These are phyloP conservation scores for Talaromyces verruculosus DNA, from an alignment of 2,329 filamentous ascomycete species.

Conservation along the genomic window DNA sequence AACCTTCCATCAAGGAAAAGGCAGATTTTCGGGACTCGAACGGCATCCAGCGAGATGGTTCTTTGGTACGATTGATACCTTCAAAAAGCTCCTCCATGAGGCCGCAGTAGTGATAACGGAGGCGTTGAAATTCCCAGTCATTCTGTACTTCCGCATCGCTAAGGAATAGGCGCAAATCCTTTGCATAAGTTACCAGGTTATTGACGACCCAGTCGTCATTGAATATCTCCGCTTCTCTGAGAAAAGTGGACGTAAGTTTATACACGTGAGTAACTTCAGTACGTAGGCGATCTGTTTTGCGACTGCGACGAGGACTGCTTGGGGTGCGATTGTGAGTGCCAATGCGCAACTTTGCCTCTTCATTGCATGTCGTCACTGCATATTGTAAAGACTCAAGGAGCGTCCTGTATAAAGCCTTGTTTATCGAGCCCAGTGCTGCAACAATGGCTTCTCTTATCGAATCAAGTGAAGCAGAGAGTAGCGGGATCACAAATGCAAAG, in stretches of 20 bases:
- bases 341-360: conserved; percentile 81
- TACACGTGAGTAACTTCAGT: conserved; percentile 97
- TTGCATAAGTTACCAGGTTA: conserved; percentile 85
- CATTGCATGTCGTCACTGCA: conserved; percentile 79
- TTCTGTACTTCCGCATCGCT: conserved; percentile 94
- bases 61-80: conserved; percentile 79
- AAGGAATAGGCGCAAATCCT: conserved; percentile 88
- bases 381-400: conserved; percentile 86
- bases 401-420: conserved; percentile 87
- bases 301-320: conserved; percentile 77
- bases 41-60: conserved; percentile 91
- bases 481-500: conserved; percentile 87
- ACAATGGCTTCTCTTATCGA: conserved; percentile 89
- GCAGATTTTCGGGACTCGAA: conserved; percentile 95
- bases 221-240: conserved; percentile 74
- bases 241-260: conserved; percentile 85
- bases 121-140: conserved; percentile 89
- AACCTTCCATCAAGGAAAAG: conserved; percentile 96
- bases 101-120: conserved; percentile 91
- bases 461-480: conserved; percentile 75
- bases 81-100: conserved; percentile 91
- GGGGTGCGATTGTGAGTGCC: conserved; percentile 74
- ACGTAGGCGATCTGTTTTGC: conserved; percentile 79
- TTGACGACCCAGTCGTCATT: conserved; percentile 87
- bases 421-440: conserved; percentile 88